These are phyloP conservation scores for Biscogniauxia mediterranea DNA, from an alignment of 2,329 filamentous ascomycete genomes.

Conservation along the genomic window DNA sequence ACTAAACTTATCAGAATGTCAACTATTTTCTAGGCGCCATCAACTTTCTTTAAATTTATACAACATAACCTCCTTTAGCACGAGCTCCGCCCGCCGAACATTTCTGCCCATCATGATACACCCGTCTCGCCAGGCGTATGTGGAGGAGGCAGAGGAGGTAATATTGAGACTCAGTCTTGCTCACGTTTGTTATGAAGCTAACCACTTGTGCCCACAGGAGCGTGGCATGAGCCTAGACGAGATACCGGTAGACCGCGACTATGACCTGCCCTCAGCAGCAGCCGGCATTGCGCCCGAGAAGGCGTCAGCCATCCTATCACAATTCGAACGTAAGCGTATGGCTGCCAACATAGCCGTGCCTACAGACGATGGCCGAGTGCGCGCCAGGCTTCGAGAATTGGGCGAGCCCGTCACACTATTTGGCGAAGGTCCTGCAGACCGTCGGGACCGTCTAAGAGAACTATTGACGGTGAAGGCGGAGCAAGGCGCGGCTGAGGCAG, in stretches of 20 bases:
- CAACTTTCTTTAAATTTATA: background rate
- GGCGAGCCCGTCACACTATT: conserved; percentile 95
- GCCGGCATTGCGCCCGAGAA: conserved; percentile 74
- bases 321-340: conserved; percentile 88
- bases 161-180: conserved; percentile 31
- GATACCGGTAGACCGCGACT: conserved; percentile 71
- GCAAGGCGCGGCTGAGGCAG: conserved; percentile 49
- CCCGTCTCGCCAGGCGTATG: conserved; percentile 87
- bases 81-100: background rate
- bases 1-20: background rate
- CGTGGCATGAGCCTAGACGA: conserved; percentile 37
- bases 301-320: conserved; percentile 78
- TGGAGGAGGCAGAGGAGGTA: conserved; percentile 80
- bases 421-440: conserved; percentile 81
- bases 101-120: conserved; percentile 61
- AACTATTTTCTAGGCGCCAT: background rate
- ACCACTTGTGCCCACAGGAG: conserved; percentile 27
- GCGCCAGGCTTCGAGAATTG: conserved; percentile 74
- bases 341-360: conserved; percentile 88
- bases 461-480: conserved; percentile 73
- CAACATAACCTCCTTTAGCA: background rate
- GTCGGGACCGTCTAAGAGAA: conserved; percentile 82
- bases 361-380: conserved; percentile 87
- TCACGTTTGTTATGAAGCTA: conserved; percentile 19
- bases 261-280: conserved; percentile 67